phyloP scores from a whole-genome alignment of 2,329 filamentous ascomycete species.

The Talaromyces sp. region DNA sequence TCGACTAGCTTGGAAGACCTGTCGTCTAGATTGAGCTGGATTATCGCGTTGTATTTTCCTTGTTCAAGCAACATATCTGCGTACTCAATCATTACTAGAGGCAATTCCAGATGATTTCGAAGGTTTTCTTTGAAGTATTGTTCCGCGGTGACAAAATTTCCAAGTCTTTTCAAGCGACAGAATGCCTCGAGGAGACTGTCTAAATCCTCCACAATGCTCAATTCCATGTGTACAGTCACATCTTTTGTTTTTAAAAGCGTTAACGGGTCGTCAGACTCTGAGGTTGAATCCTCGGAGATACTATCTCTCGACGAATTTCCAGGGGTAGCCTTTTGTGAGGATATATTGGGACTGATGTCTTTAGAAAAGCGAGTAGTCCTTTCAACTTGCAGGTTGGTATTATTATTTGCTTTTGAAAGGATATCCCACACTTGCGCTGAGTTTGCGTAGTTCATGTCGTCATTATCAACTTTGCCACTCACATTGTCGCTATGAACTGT shows the following conservation, averaged over 20 bases:
- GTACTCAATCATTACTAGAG: conserved; percentile 10
- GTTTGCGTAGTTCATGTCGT: too few species aligned
- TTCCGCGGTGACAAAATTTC: conserved; percentile 13
- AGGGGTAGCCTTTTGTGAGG: too few species aligned
- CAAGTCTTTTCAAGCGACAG: conserved; percentile 14
- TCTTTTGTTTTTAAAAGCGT: not conserved
- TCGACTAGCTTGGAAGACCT: not conserved
- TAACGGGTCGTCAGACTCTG: not conserved
- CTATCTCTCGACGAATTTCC: too few species aligned
- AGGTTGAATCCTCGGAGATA: too few species aligned
- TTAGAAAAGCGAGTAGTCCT: too few species aligned
- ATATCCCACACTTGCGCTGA: too few species aligned
- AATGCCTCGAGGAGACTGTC: conserved; percentile 14
- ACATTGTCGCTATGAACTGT: too few species aligned
- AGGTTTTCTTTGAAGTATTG: conserved; percentile 13
- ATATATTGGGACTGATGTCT: too few species aligned
- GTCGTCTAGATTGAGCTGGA: not conserved
- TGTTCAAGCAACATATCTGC: conserved; percentile 15
- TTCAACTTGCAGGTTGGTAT: too few species aligned
- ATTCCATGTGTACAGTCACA: conserved; percentile 9
- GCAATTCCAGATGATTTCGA: conserved; percentile 3
- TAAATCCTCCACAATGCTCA: conserved; percentile 9
- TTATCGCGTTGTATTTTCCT: conserved; percentile 4
- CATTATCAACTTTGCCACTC: too few species aligned
- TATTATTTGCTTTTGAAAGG: too few species aligned